Evolutionary conservation across 352 stramenopile genomes (phyloP).

Genomic region (Pythium dissimile): DNA sequence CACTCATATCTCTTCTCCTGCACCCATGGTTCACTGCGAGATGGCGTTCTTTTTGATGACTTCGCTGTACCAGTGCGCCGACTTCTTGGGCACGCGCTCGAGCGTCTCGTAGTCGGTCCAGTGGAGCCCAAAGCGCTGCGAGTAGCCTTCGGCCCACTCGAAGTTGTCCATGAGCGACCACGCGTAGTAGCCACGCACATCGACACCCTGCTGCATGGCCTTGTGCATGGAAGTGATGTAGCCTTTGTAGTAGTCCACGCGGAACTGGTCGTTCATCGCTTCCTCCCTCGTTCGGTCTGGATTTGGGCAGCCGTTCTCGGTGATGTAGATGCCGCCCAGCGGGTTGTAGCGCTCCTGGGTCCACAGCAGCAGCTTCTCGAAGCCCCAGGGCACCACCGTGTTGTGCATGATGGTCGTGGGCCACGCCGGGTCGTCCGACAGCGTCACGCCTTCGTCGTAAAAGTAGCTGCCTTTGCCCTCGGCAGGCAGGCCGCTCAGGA

Average conservation of each 20-base stretch:
- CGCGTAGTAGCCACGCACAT: constrained; percentile 83
- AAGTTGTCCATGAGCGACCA: constrained; percentile 95
- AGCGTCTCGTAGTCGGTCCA: constrained; percentile 53
- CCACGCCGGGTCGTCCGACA: constrained; percentile 31
- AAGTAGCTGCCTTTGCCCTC: not conserved
- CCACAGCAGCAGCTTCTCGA: constrained; percentile 84
- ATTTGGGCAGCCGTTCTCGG: constrained; percentile 88
- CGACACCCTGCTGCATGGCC: constrained; percentile 39
- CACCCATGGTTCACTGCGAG: too few species aligned
- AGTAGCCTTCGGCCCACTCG: constrained; percentile 85
- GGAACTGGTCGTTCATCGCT: constrained; percentile 68
- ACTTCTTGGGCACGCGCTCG: constrained; percentile 52
- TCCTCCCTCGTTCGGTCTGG: too few species aligned
- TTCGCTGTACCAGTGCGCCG: constrained; percentile 44
- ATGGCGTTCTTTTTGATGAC: too few species aligned
- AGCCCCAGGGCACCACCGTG: constrained; percentile 71
- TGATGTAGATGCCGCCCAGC: constrained; percentile 79
- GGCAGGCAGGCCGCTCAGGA: constrained; percentile 27
- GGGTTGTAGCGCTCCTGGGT: constrained; percentile 80
- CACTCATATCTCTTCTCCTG: too few species aligned
- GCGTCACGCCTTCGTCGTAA: not conserved
- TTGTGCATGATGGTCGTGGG: constrained; percentile 80
- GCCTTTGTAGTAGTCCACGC: constrained; percentile 75
- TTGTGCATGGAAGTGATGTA: constrained; percentile 79
- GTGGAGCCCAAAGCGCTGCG: constrained; percentile 45